Evolutionary conservation across 2,329 filamentous ascomycete species (phyloP), one percentile per base, ranked within the genome.

Genomic region (Diaporthe sp.): DNA sequence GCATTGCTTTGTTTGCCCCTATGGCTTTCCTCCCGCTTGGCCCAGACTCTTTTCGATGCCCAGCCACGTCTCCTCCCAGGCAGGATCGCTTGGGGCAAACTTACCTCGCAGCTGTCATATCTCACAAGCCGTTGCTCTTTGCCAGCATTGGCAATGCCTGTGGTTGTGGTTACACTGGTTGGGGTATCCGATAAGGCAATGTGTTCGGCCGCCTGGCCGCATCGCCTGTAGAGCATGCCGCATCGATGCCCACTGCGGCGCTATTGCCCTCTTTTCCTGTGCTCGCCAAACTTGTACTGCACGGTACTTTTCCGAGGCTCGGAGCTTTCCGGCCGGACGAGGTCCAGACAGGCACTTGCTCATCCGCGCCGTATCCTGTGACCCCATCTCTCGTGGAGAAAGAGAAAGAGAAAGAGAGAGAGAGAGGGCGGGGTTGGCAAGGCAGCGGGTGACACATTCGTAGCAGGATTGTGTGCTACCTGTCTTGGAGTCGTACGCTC

Each of bases 81-180:
- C 9, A 65, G 58, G 25, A 73, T 73, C 58, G 34, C 34, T 31
- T 39, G 34, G 37, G 58, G 71, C 71, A 65, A 34, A 65, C 17
- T 42, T n/a, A 47, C 47, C 37, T 65, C 53, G 58, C 71, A 73
- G 47, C 37, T 73, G 58, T 73, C 71, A 65, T 28, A 65, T 73
- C 49, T 73, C 71, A 49, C 71, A 65, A 65, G 71, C 58, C 71
- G 47, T 65, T 73, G 71, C 37, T 47, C 65, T 39, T 51, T 49
- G 49, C 28, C 71, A 53, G 31, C 71, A 44, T 44, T 44, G 42
- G 31, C 71, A 65, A 17, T n/a, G 34, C 37, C 34, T 71, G 55
- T 60, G 20, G 39, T 60, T 22, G 61, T 34, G 47, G 49, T 65
- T 65, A 65, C 71, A 73, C 71, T 31, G 47, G n/a, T 42, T 73